A percentile compares a stretch with the other conserved stretches of the same genome.
phyloP scores from a whole-genome alignment of 129 eudicot species.

The Flaveria linearis region DNA sequence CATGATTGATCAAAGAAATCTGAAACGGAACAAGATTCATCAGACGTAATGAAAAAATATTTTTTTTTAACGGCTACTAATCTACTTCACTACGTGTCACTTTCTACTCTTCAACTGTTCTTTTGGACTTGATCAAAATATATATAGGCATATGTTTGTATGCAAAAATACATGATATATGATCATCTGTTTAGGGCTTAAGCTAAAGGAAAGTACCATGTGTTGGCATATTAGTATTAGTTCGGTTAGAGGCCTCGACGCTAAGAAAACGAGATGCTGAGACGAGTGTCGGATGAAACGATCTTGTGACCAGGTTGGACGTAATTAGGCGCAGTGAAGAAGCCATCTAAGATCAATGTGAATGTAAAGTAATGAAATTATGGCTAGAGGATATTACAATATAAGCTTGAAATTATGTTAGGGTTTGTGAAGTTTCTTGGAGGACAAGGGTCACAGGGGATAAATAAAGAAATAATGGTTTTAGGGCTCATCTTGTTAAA shows the following conservation, averaged over 20 bases:
- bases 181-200: background rate
- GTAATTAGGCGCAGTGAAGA: background rate
- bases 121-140: no score
- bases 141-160: no score
- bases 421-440: slow-evolving; percentile 6
- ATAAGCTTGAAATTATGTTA: background rate
- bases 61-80: no score
- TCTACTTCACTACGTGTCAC: no score
- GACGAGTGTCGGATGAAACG: background rate
- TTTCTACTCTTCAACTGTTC: no score
- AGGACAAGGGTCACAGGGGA: background rate
- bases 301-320: background rate
- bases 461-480: no score
- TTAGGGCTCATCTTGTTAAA: background rate
- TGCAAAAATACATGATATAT: background rate
- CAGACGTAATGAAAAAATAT: background rate
- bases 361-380: background rate
- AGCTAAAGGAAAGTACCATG: background rate
- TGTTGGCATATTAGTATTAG: background rate
- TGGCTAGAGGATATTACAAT: background rate
- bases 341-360: background rate
- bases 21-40: background rate
- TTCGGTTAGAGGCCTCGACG: background rate
- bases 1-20: background rate
- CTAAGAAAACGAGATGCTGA: background rate